These are phyloP conservation scores for Brassica juncea DNA, from an alignment of 345 rosid species.

Conservation along the genomic window DNA sequence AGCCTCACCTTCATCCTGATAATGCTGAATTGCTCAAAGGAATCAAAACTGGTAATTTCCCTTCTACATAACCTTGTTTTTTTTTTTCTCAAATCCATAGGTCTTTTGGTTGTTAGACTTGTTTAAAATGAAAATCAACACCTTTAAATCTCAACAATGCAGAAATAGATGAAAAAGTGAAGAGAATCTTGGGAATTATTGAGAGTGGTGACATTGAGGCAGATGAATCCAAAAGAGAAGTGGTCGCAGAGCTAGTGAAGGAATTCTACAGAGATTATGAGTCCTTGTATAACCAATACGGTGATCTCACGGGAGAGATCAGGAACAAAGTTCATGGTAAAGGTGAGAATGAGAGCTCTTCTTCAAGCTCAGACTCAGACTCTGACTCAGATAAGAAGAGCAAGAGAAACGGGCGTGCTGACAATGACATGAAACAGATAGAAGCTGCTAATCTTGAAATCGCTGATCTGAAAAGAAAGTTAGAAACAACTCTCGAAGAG, in stretches of 20 bases:
- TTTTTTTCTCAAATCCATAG: background rate
- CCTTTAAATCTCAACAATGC: constrained; percentile 35
- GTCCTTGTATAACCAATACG: constrained; percentile 61
- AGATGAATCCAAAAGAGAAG: constrained; percentile 54
- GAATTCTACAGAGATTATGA: constrained; percentile 73
- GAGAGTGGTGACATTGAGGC: constrained; percentile 59
- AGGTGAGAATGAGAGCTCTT: constrained; percentile 50
- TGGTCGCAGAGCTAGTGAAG: constrained; percentile 60
- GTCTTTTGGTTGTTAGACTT: background rate
- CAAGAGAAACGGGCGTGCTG: constrained; percentile 52
- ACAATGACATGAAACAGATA: constrained; percentile 58
- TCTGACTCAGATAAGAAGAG: constrained; percentile 55
- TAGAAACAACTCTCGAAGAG: constrained; percentile 45
- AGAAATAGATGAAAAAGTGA: constrained; percentile 77
- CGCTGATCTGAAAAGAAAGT: constrained; percentile 45
- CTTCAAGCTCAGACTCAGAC: constrained; percentile 89
- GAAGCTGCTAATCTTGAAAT: constrained; percentile 60
- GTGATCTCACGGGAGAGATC: constrained; percentile 71
- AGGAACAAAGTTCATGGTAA: constrained; percentile 58
- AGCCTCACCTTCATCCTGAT: constrained; percentile 72
- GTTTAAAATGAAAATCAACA: constrained; percentile 41
- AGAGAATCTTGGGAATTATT: constrained; percentile 66
- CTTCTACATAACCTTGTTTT: background rate
- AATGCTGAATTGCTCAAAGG: constrained; percentile 69
- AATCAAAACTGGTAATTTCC: constrained; percentile 61